phyloP scores from a whole-genome alignment of 331 rosid genomes.

The Acacia pycnantha region DNA sequence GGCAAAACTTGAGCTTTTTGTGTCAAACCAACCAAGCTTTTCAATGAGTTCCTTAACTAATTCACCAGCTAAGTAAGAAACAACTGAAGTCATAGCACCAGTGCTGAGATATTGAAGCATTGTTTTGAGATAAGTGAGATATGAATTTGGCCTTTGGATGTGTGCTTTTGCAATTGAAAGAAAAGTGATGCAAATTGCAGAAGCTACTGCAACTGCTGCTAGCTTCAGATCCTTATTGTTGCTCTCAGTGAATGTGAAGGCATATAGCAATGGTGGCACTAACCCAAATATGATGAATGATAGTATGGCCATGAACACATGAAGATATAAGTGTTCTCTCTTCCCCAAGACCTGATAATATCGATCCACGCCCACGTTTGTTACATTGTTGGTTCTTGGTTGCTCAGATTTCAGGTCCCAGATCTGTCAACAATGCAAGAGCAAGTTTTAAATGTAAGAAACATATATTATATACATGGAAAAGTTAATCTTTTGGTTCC shows the following conservation, averaged over 20 bases:
- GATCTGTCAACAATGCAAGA: slow-evolving; percentile 42
- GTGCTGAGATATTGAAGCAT: slow-evolving; percentile 39
- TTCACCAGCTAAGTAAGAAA: slow-evolving; percentile 57
- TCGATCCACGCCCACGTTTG: slow-evolving; percentile 29
- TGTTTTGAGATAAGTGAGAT: slow-evolving; percentile 40
- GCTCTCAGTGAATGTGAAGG: slow-evolving; percentile 58
- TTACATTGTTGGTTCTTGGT: slow-evolving; percentile 30
- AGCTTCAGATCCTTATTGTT: slow-evolving; percentile 51
- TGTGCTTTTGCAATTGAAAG: slow-evolving; percentile 63
- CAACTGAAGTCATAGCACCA: slow-evolving; percentile 44
- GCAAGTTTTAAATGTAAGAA: neutral
- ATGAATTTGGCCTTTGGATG: slow-evolving; percentile 35
- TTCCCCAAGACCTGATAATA: slow-evolving; percentile 53
- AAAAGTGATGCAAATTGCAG: slow-evolving; percentile 52
- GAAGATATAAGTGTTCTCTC: slow-evolving; percentile 41
- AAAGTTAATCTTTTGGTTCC: neutral
- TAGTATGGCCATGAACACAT: slow-evolving; percentile 31
- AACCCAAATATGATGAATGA: slow-evolving; percentile 68
- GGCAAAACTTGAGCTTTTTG: slow-evolving; percentile 12
- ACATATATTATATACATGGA: neutral
- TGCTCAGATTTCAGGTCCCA: slow-evolving; percentile 50
- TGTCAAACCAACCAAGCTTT: slow-evolving; percentile 53
- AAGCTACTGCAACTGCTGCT: slow-evolving; percentile 64
- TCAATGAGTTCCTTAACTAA: slow-evolving; percentile 36
- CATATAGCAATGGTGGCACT: slow-evolving; percentile 67